Base-by-base conservation (phyloP, 192 early-diverging fungal species). In the Podila horticola region DNA sequence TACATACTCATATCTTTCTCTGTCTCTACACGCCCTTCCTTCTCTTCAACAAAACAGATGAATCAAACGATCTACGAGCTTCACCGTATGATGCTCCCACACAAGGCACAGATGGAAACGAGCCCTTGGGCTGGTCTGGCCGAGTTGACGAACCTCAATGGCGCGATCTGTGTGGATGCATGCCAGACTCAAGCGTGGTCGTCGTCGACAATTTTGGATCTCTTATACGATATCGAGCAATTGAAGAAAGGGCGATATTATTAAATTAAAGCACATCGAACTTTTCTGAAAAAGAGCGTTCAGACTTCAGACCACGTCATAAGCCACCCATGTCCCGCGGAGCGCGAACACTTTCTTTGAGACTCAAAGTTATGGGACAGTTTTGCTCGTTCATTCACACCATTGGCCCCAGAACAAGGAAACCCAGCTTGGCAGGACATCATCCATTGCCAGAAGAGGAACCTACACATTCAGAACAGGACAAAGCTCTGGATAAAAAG, bases 131-230 rank as follows among this genome's bases (percentile, higher is more conserved):
- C 91, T 13, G 98, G 98, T 19, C 83, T 99, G 55, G 96, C 97
- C n/a, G 98, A 99, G 84, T 83, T 99, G 69, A 99, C 98, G 10
- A 99, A 99, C 75, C 82, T 82, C 64, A 67, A 97, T 70, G 98
- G 96, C 13, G 90, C 77, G 7, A 84, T 88, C 36, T 99, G 98
- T 75, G 61, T 77, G 36, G 94, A 94, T 69, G 92, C 95, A 34
- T 98, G 96, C 74, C 88, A 93, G 17, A 96, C 97, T 0, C 98
- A 99, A 84, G 96, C 98, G 0, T 99, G 98, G 98, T 95, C 94
- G 34, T 82, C 90, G 2, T 90, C 90, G 0, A 90, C 92, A 5
- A 71, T 97, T 30, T 71, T 95, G 49, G 94, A 95, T 84, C 72
- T 94, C n/a, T 63, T 90, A 48, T 50, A 88, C 49, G 89, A 88